Percentiles rank a stretch among this genome's conserved stretches.
Conservation (phyloP, 2,329 filamentous ascomycete genomes). For the Fulvia fulva region DNA sequence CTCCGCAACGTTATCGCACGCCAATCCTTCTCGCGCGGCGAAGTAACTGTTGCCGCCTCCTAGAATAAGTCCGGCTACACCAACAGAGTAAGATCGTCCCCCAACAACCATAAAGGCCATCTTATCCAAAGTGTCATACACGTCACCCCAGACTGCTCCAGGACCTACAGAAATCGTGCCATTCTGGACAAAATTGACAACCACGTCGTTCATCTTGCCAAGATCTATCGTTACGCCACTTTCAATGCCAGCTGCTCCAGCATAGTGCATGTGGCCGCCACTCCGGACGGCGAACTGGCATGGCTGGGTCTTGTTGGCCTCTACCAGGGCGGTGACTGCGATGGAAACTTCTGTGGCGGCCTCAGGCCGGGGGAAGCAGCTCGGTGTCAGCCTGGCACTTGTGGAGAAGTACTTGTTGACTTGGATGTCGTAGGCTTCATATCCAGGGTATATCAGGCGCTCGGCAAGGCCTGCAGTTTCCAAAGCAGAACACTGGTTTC, state of each 20-base stretch:
- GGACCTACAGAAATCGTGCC: too few relatives aligned
- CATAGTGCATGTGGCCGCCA: slow-evolving; percentile 24
- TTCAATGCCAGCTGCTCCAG: slow-evolving; percentile 23
- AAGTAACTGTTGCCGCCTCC: slow-evolving; percentile 31
- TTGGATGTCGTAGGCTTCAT: slow-evolving; percentile 7
- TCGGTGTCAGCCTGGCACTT: slow-evolving; percentile 7
- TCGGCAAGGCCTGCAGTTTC: too few relatives aligned
- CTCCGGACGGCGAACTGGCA: slow-evolving; percentile 22
- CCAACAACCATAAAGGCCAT: slow-evolving; percentile 18
- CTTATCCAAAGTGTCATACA: too few relatives aligned
- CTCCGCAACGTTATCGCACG: slow-evolving; percentile 27
- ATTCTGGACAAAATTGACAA: too few relatives aligned
- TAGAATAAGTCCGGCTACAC: slow-evolving; percentile 27
- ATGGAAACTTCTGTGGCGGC: slow-evolving; percentile 7
- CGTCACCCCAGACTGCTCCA: too few relatives aligned
- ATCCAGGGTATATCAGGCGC: too few relatives aligned
- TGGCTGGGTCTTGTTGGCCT: slow-evolving; percentile 14
- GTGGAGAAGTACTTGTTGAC: slow-evolving; percentile 15
- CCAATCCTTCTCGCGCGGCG: slow-evolving; percentile 23
- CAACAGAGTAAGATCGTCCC: slow-evolving; percentile 22
- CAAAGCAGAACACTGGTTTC: too few relatives aligned
- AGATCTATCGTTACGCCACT: slow-evolving; percentile 27
- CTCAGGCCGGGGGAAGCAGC: slow-evolving; percentile 13
- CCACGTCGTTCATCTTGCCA: too few relatives aligned
- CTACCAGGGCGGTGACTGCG: slow-evolving; percentile 10